Evolutionary conservation across 345 rosid species (phyloP).

Genomic region (Sapria himalayana): DNA sequence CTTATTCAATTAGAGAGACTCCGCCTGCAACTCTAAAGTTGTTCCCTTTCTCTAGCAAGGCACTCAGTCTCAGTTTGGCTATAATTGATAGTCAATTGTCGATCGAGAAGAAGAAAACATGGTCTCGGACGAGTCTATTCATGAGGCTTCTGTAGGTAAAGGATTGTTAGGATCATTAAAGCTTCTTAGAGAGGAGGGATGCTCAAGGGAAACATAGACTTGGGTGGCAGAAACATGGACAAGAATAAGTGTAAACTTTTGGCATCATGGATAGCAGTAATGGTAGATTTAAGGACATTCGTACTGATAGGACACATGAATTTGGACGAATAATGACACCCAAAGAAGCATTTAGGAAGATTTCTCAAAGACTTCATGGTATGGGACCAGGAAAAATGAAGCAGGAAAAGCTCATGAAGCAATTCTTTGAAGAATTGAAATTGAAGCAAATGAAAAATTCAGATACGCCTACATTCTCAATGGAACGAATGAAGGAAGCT

Average conservation of each 20-base stretch:
- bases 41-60: no score
- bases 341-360: conserved; percentile 61
- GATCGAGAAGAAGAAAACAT: conserved; percentile 38
- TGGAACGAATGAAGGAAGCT: conserved; percentile 87
- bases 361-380: conserved; percentile 91
- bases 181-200: conserved; percentile 81
- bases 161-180: conserved; percentile 73
- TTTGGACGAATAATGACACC: conserved; percentile 95
- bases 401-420: conserved; percentile 91
- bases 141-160: conserved; percentile 71
- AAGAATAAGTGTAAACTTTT: conserved; percentile 92
- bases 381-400: conserved; percentile 98
- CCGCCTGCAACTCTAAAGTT: no score
- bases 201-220: conserved; percentile 66
- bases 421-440: conserved; percentile 74
- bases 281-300: conserved; percentile 47
- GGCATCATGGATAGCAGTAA: conserved; percentile 41
- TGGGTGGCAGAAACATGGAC: conserved; percentile 99
- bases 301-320: conserved; percentile 82
- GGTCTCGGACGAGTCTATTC: conserved; percentile 65
- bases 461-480: conserved; percentile 83
- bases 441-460: conserved; percentile 95
- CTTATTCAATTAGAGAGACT: no score
- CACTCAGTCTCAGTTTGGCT: no score
- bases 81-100: no score